Evolutionary conservation across 805 yeast genomes (phyloP).

Genomic region (Ogataea ganodermae): DNA sequence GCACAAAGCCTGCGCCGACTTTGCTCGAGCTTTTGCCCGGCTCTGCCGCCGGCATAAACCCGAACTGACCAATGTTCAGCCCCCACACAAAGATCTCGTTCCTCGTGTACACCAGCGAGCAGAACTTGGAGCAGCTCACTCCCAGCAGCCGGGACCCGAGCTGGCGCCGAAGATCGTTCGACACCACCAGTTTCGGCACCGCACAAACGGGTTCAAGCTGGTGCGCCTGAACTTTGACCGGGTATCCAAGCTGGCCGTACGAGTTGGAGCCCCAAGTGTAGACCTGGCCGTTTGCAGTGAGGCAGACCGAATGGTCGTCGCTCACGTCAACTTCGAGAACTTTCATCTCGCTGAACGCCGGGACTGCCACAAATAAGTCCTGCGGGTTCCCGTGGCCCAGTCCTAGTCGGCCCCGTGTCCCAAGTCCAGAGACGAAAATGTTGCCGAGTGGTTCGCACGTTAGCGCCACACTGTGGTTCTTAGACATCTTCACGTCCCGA

Average conservation of each 20-base stretch:
- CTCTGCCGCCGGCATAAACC: constrained; percentile 39
- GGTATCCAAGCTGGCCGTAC: constrained; percentile 65
- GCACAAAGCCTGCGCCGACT: constrained; percentile 12
- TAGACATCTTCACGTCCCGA: constrained; percentile 53
- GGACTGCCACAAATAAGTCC: constrained; percentile 46
- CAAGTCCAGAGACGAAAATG: constrained; percentile 64
- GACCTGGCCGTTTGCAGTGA: constrained; percentile 54
- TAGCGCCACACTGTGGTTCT: constrained; percentile 62
- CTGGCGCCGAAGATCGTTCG: constrained; percentile 45
- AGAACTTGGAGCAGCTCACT: constrained; percentile 65
- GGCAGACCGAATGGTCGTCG: constrained; percentile 66
- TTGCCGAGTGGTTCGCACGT: constrained; percentile 51
- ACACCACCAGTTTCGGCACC: constrained; percentile 42
- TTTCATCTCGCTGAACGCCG: constrained; percentile 36
- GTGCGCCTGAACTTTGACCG: constrained; percentile 29
- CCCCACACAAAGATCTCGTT: constrained; percentile 70
- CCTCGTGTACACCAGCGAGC: constrained; percentile 60
- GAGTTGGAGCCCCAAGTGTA: constrained; percentile 81
- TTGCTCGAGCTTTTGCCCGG: constrained; percentile 16
- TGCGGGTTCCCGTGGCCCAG: constrained; percentile 44
- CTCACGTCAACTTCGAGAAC: constrained; percentile 49
- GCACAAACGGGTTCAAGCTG: constrained; percentile 32
- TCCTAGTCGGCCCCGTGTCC: constrained; percentile 74
- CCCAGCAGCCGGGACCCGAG: constrained; percentile 38
- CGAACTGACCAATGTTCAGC: constrained; percentile 79